phyloP scores from a whole-genome alignment of 2,329 filamentous ascomycete species.

The Trichoderma sp. region DNA sequence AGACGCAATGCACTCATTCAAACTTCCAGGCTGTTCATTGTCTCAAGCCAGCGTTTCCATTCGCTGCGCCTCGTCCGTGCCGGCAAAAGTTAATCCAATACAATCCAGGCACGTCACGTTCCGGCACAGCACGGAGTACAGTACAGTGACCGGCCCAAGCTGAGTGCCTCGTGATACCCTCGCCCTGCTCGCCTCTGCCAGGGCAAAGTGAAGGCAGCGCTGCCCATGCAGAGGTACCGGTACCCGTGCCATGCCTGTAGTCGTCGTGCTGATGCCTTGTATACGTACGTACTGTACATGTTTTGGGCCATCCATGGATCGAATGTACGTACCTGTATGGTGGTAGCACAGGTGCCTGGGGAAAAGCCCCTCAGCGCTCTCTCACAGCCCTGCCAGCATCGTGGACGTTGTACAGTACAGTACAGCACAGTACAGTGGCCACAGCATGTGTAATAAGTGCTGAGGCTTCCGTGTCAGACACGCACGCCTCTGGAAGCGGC shows the following conservation, averaged over 20 bases:
- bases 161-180: constrained; percentile 7
- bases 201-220: not conserved
- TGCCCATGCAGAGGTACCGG: not conserved
- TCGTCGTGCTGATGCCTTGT: not conserved
- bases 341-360: not conserved
- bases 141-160: not conserved
- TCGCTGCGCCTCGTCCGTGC: not conserved
- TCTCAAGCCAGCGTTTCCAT: not conserved
- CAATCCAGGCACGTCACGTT: not conserved
- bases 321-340: too few relatives aligned
- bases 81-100: not conserved
- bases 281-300: too few relatives aligned
- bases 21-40: not conserved
- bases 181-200: not conserved
- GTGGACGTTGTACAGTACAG: too few relatives aligned
- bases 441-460: not conserved
- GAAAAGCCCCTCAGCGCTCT: not conserved
- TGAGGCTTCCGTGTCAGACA: not conserved
- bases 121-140: not conserved
- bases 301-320: too few relatives aligned
- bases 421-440: too few relatives aligned
- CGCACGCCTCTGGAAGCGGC: not conserved
- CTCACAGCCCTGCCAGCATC: too few relatives aligned
- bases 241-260: not conserved
- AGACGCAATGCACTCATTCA: not conserved